Evolutionary conservation across 148 eudicot genomes (phyloP).

Genomic region (Heliosperma pusillum): DNA sequence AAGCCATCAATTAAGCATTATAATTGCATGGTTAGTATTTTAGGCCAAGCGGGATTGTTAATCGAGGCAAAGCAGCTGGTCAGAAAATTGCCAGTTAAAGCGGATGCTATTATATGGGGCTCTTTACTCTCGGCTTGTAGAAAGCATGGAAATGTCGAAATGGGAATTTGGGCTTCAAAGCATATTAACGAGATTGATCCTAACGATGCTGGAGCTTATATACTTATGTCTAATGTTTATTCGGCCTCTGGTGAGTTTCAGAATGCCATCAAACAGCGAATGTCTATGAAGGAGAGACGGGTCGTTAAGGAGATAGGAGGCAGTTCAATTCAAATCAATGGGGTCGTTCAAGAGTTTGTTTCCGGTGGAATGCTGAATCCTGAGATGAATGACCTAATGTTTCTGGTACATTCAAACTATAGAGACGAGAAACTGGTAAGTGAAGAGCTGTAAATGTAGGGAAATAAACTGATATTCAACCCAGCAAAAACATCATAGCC

Average conservation of each 20-base stretch:
- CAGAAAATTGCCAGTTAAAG: conserved; percentile 34
- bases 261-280: conserved; percentile 36
- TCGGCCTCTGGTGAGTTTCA: conserved; percentile 43
- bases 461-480: not conserved
- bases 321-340: conserved; percentile 47
- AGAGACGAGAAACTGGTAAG: conserved; percentile 7
- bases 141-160: conserved; percentile 41
- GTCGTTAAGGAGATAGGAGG: conserved; percentile 44
- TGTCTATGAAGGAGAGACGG: conserved; percentile 36
- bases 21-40: conserved; percentile 44
- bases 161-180: conserved; percentile 37
- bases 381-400: conserved; percentile 29
- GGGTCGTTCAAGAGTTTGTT: conserved; percentile 46
- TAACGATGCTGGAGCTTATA: conserved; percentile 37
- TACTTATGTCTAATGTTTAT: conserved; percentile 45
- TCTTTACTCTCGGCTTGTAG: conserved; percentile 53
- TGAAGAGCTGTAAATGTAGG: conserved; percentile 15
- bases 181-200: conserved; percentile 29
- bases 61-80: conserved; percentile 41
- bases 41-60: conserved; percentile 46
- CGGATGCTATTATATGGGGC: conserved; percentile 47
- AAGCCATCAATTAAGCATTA: conserved; percentile 52
- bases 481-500: not conserved
- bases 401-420: conserved; percentile 11
- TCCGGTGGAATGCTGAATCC: conserved; percentile 41